These are phyloP conservation scores for Silene latifolia DNA, from an alignment of 148 eudicot genomes.

Conservation along the genomic window DNA sequence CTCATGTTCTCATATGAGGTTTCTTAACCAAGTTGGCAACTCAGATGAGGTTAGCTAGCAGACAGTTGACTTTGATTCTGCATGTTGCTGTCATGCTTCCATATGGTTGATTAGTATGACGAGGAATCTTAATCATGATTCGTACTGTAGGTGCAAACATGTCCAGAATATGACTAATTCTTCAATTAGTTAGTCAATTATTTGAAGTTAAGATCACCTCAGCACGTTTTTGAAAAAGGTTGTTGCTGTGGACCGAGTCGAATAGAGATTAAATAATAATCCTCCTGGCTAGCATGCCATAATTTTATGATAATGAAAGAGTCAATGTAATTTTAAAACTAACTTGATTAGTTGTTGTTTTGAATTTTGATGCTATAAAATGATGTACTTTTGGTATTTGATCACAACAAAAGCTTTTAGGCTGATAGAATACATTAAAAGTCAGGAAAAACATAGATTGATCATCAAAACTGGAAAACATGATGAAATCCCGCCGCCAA, in stretches of 20 bases:
- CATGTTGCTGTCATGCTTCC: conserved; percentile 1
- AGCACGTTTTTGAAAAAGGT: conserved; percentile 4
- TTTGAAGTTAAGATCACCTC: not conserved
- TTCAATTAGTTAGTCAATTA: not conserved
- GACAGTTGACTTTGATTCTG: conserved; percentile 7
- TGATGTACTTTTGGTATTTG: not conserved
- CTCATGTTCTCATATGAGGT: not conserved
- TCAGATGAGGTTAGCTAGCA: not conserved
- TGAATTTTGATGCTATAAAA: not conserved
- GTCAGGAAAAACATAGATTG: not conserved
- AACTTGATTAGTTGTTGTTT: not conserved
- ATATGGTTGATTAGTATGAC: not conserved
- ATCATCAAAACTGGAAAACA: not conserved
- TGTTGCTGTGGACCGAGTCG: not conserved
- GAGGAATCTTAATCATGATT: not conserved
- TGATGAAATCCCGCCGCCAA: not conserved
- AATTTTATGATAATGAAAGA: not conserved
- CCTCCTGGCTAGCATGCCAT: not conserved
- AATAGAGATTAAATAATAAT: not conserved
- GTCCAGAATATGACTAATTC: conserved; percentile 1
- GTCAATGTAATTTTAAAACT: not conserved
- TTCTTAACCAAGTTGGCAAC: not conserved
- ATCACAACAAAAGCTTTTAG: not conserved
- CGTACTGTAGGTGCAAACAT: not conserved
- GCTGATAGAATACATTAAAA: not conserved